phyloP scores from a whole-genome alignment of 2,329 filamentous ascomycete genomes.

The Venturia effusa region DNA sequence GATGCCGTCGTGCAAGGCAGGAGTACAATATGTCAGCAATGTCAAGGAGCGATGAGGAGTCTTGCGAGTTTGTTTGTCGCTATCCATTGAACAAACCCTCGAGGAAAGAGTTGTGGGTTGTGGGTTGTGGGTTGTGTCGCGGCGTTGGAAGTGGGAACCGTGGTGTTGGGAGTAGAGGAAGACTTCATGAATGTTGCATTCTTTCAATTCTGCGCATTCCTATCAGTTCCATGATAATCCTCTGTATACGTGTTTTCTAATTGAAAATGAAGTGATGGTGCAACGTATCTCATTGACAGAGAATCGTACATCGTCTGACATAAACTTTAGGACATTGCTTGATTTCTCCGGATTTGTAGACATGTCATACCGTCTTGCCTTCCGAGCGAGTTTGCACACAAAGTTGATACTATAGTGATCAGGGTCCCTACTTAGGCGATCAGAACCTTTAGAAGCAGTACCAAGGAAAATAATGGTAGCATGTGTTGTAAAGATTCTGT shows the following conservation, averaged over 20 bases:
- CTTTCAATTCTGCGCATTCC: slow-evolving; percentile 34
- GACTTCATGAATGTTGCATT: slow-evolving; percentile 43
- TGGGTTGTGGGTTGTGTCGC: not conserved
- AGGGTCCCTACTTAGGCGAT: not conserved
- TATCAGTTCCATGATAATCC: not conserved
- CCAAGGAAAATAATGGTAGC: not conserved
- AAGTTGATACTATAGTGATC: not conserved
- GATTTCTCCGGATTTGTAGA: slow-evolving; percentile 7
- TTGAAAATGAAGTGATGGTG: not conserved
- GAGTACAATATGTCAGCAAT: no score
- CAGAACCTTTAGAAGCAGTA: not conserved
- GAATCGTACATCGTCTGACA: slow-evolving; percentile 5
- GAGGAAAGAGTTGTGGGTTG: not conserved
- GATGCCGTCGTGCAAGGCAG: no score
- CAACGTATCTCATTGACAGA: slow-evolving; percentile 5
- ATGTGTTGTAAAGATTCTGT: not conserved
- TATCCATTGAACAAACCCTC: no score
- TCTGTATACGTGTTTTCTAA: slow-evolving; percentile 18
- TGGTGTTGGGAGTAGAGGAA: slow-evolving; percentile 38
- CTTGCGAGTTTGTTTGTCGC: no score
- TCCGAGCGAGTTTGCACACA: not conserved
- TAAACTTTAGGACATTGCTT: not conserved
- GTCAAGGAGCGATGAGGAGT: no score
- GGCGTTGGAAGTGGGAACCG: slow-evolving; percentile 14
- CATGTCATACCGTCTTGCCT: slow-evolving; percentile 1